Percentiles rank a stretch among this genome's conserved stretches.
These are phyloP conservation scores for Myochromella boudieri DNA, from an alignment of 768 basidiomycete genomes.

Conservation along the genomic window DNA sequence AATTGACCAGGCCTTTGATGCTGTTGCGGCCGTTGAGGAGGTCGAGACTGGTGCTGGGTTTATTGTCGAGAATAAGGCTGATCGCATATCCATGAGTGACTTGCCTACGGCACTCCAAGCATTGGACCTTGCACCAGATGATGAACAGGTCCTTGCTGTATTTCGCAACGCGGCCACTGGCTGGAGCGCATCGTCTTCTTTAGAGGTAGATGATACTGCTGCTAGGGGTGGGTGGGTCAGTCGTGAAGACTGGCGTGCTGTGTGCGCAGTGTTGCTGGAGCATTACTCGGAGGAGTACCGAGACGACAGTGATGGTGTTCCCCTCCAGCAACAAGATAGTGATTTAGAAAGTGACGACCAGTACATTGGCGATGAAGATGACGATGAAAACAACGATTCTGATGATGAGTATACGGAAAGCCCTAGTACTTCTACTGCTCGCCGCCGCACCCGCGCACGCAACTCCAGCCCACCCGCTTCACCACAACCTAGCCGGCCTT, in stretches of 20 bases:
- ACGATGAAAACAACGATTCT: constrained; percentile 21
- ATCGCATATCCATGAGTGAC: constrained; percentile 50
- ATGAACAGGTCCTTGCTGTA: constrained; percentile 68
- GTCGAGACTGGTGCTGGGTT: not conserved
- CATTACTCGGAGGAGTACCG: constrained; percentile 28
- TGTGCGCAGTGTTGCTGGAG: constrained; percentile 75
- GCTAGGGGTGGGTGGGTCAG: constrained; percentile 40
- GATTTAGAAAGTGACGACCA: constrained; percentile 19
- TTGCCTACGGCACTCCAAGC: constrained; percentile 62
- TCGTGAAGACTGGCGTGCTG: constrained; percentile 74
- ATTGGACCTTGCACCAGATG: constrained; percentile 69
- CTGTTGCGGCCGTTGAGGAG: constrained; percentile 12
- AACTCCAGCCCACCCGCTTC: constrained; percentile 7
- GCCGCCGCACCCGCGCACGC: constrained; percentile 15
- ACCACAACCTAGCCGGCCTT: constrained; percentile 5
- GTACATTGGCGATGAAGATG: constrained; percentile 13
- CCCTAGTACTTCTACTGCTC: constrained; percentile 19
- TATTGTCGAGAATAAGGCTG: constrained; percentile 12
- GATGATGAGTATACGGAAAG: constrained; percentile 34
- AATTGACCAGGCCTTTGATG: constrained; percentile 56
- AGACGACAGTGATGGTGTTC: constrained; percentile 24
- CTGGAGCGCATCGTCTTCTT: constrained; percentile 45
- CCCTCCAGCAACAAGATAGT: constrained; percentile 23
- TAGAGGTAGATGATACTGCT: constrained; percentile 12
- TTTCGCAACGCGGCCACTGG: constrained; percentile 77